Conservation (phyloP, 768 basidiomycete species). For the Kwoniella europaea region DNA sequence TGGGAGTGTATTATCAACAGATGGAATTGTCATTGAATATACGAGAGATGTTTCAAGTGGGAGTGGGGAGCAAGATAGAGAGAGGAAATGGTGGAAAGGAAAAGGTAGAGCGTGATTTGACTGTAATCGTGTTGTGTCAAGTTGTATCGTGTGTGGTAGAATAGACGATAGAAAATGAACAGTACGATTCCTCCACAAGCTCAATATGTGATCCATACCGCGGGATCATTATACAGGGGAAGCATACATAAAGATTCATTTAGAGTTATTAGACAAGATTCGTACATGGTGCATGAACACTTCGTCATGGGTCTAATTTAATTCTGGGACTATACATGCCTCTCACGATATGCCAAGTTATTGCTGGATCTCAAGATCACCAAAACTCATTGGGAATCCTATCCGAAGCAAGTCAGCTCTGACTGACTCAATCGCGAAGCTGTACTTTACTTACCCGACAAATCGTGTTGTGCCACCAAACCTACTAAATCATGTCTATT, state of each 20-base stretch:
- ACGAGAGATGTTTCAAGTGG: background rate
- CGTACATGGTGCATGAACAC: too few species aligned
- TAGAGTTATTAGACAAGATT: too few species aligned
- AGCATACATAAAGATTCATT: too few species aligned
- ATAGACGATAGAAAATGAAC: background rate
- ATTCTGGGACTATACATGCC: too few species aligned
- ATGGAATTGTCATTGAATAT: background rate
- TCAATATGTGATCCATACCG: too few species aligned
- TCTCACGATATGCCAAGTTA: too few species aligned
- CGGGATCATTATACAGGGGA: too few species aligned
- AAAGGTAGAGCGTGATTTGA: constrained; percentile 2
- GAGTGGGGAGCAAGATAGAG: background rate
- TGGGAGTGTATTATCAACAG: too few species aligned
- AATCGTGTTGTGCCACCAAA: constrained; percentile 73
- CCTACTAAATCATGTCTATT: constrained; percentile 75
- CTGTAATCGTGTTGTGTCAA: background rate
- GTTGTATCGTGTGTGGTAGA: background rate
- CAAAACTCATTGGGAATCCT: constrained; percentile 31
- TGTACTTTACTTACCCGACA: constrained; percentile 64
- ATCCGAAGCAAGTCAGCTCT: constrained; percentile 13
- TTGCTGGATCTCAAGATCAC: background rate
- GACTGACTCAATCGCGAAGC: background rate
- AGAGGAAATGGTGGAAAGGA: constrained; percentile 4
- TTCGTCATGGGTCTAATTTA: too few species aligned
- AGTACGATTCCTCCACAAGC: too few species aligned